phyloP scores from a whole-genome alignment of 2,329 filamentous ascomycete species.

The Talaromyces sp. region DNA sequence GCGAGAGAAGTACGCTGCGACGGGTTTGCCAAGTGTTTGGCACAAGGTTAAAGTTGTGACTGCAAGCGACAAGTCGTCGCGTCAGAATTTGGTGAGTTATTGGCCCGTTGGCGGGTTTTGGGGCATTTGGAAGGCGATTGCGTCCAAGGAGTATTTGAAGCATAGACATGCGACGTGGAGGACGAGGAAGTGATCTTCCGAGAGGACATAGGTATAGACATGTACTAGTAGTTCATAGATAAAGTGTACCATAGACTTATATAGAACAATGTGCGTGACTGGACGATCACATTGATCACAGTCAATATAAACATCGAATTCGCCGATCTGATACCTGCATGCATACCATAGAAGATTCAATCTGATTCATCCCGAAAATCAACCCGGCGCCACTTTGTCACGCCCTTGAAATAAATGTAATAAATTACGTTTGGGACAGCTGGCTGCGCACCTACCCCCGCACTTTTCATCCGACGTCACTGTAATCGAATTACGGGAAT shows the following conservation, averaged over 20 bases:
- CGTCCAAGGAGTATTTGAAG: slow-evolving; percentile 15
- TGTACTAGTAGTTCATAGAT: neutral
- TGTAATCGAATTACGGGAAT: neutral
- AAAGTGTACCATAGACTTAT: neutral
- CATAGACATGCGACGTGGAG: slow-evolving; percentile 14
- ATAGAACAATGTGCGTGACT: no score
- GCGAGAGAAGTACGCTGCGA: slow-evolving; percentile 36
- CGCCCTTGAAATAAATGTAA: neutral
- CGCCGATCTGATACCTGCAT: no score
- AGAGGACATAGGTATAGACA: neutral
- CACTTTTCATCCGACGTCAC: neutral
- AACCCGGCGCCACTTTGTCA: neutral
- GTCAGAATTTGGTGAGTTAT: slow-evolving; percentile 11
- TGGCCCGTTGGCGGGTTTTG: slow-evolving; percentile 13
- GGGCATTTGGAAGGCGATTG: slow-evolving; percentile 16
- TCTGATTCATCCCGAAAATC: neutral
- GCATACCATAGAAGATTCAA: no score
- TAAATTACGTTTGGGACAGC: neutral
- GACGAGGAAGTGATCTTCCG: slow-evolving; percentile 4
- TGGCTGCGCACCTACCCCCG: neutral
- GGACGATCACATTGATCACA: no score
- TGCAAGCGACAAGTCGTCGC: slow-evolving; percentile 9
- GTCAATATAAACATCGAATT: no score
- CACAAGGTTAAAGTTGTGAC: slow-evolving; percentile 28
- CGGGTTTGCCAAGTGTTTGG: slow-evolving; percentile 31